Evolutionary conservation across 306 rosid genomes (phyloP), one percentile per base, ranked within the genome.

Genomic region (Ceratonia siliqua): DNA sequence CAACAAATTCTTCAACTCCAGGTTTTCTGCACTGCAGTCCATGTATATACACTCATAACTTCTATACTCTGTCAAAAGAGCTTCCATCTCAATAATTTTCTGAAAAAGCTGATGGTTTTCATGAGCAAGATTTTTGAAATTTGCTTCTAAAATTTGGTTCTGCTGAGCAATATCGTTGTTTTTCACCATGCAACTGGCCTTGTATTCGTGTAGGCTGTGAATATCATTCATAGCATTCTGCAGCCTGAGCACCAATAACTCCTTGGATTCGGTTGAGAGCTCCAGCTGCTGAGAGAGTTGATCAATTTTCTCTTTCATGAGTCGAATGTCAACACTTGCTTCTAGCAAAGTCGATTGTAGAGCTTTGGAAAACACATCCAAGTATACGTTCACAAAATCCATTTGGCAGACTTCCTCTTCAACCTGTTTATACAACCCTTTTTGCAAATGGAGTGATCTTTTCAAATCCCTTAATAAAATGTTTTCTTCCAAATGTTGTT

Each of bases 341-440:
- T 92, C 93, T 68, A 83, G 55, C 88, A 95, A 83, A 43, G 91
- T 92, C 73, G 86, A 96, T 72, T 89, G 91, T 54, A 95, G 84
- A 55, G 91, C 86, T 85, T 85, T 87, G 24, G 98, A 90, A 78
- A 92, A 92, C 35, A 95, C 88, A 66, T 95, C 99, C 55, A 94
- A 83, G 83, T 87, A 84, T 49, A 92, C 80, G 79, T 90, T 87
- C 82, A 74, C 82, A 70, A 78, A 78, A 85, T 92, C 92, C 89
- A 86, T 89, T 63, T 90, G 92, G 63, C 64, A 68, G 80, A 85
- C 81, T 85, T 94, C 97, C 77, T 90, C 98, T 87, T 95, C 97
- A 89, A 87, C 86, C 85, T 95, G 96, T 63, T 75, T 88, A 88
- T 75, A 90, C 78, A 89, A 79, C 53, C 90, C 97, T 83, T 92